These are phyloP conservation scores for Albifimbria verrucaria DNA, from an alignment of 2,329 filamentous ascomycete species.

Conservation along the genomic window DNA sequence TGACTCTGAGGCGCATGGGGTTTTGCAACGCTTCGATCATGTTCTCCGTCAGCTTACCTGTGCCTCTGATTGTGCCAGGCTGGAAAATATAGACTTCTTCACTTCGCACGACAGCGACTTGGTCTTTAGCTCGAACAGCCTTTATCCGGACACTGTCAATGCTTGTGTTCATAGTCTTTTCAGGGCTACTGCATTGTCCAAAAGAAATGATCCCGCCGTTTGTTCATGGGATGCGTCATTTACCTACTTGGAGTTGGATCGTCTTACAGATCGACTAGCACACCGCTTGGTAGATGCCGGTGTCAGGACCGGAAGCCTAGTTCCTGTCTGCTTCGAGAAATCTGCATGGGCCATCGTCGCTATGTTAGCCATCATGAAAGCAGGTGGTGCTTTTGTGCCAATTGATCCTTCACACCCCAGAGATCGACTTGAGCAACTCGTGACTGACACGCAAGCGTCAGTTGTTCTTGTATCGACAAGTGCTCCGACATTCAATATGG, in stretches of 20 bases:
- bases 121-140: no score
- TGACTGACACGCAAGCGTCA: background rate
- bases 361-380: constrained; percentile 19
- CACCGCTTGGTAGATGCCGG: constrained; percentile 26
- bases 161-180: no score
- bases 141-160: no score
- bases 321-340: constrained; percentile 18
- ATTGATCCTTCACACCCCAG: constrained; percentile 8
- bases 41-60: no score
- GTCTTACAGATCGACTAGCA: constrained; percentile 34
- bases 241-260: constrained; percentile 38
- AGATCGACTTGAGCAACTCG: background rate
- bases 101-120: no score
- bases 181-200: no score
- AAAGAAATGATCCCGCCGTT: constrained; percentile 16
- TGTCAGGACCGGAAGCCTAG: constrained; percentile 16
- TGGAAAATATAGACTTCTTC: no score
- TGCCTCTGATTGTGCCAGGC: no score
- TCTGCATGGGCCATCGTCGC: constrained; percentile 18
- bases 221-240: constrained; percentile 26
- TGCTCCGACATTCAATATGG: background rate
- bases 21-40: no score
- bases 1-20: no score
- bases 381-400: constrained; percentile 17
- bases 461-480: background rate